These are phyloP conservation scores for Psilocybe tampanensis DNA, from an alignment of 768 basidiomycete species.

Conservation along the genomic window DNA sequence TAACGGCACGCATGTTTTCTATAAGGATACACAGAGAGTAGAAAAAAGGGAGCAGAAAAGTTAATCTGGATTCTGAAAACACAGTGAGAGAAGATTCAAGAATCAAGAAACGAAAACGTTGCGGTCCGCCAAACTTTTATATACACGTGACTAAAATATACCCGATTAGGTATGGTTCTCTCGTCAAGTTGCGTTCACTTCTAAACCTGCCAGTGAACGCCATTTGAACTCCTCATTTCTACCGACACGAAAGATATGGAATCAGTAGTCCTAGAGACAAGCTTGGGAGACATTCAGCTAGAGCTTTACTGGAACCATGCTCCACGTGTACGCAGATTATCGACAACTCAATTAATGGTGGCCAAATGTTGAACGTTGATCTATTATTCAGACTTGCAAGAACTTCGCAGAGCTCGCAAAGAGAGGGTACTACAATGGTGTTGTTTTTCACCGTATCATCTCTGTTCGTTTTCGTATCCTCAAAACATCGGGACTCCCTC, in stretches of 20 bases:
- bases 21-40: neutral
- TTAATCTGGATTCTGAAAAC: neutral
- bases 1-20: constrained; percentile 75
- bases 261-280: constrained; percentile 81
- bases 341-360: neutral
- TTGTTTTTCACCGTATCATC: constrained; percentile 91
- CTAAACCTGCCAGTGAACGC: neutral
- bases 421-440: constrained; percentile 90
- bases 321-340: constrained; percentile 51
- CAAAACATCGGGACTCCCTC: neutral
- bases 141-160: neutral
- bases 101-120: too few species aligned
- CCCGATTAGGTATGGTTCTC: neutral
- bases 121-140: too few species aligned
- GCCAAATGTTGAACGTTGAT: neutral
- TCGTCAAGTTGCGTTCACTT: too few species aligned
- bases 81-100: neutral
- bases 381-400: constrained; percentile 74
- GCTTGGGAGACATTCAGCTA: constrained; percentile 81
- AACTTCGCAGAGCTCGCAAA: constrained; percentile 94
- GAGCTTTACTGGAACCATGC: constrained; percentile 95
- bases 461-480: constrained; percentile 48
- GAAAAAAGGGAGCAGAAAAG: neutral
- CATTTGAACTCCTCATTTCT: neutral
- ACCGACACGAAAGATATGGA: constrained; percentile 30